phyloP scores from a whole-genome alignment of 108 stramenopile genomes.

The Parietichytrium sp. region DNA sequence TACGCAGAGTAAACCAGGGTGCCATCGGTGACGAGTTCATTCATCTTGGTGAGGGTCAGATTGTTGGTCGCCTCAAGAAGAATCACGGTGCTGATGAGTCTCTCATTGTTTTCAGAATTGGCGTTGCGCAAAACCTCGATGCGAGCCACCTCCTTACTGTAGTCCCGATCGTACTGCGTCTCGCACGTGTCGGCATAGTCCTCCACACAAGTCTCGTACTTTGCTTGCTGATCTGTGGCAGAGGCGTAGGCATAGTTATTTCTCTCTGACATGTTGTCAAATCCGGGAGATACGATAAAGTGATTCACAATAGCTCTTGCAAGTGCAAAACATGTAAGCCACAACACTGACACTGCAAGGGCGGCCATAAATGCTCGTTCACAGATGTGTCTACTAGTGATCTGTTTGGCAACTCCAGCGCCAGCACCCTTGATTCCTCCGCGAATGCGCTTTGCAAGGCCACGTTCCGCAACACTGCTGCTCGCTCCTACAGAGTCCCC shows the following conservation, averaged over 20 bases:
- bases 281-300: neutral
- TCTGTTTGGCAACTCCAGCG: neutral
- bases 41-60: neutral
- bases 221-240: neutral
- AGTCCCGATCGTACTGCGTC: neutral
- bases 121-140: neutral
- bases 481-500: too few species aligned
- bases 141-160: neutral
- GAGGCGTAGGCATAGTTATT: neutral
- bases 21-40: neutral
- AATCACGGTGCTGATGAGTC: neutral
- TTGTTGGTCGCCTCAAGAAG: neutral
- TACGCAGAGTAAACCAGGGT: neutral
- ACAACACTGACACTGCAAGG: neutral
- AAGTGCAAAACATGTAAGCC: slow-evolving; percentile 1
- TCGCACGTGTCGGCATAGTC: neutral
- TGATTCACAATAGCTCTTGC: neutral
- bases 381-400: neutral
- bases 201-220: neutral
- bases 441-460: neutral
- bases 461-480: neutral
- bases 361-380: neutral
- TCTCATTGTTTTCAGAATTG: neutral
- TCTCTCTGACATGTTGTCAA: neutral
- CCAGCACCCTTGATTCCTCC: slow-evolving; percentile 3